phyloP scores from a whole-genome alignment of 768 basidiomycete species.

The Hygrophoropsis aurantiaca region DNA sequence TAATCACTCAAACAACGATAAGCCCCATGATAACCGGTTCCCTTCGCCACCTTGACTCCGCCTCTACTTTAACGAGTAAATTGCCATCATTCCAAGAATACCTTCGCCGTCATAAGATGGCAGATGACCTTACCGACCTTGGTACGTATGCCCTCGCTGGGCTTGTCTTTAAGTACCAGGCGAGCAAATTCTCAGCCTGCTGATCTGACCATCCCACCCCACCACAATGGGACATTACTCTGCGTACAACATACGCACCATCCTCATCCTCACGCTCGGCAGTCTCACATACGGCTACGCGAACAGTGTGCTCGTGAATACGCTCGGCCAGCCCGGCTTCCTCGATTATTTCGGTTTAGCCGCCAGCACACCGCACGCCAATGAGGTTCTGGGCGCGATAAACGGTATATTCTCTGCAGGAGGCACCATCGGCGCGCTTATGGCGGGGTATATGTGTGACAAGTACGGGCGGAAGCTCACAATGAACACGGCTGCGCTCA shows the following conservation, averaged over 20 bases:
- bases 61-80: too few species aligned
- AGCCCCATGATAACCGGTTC: too few species aligned
- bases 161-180: too few species aligned
- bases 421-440: background rate
- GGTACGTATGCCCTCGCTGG: too few species aligned
- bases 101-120: too few species aligned
- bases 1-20: too few species aligned
- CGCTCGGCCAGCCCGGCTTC: background rate
- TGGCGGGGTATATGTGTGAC: background rate
- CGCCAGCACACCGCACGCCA: background rate
- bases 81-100: too few species aligned
- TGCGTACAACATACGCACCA: background rate
- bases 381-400: conserved; percentile 1
- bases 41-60: too few species aligned
- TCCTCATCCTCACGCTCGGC: background rate
- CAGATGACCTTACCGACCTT: too few species aligned
- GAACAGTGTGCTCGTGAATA: background rate
- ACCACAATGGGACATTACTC: background rate
- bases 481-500: background rate
- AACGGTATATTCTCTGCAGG: conserved; percentile 3
- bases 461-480: background rate
- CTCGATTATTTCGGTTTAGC: background rate
- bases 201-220: too few species aligned
- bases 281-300: conserved; percentile 1
- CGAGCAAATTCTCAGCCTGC: too few species aligned